Evolutionary conservation across 257 asterid genomes (phyloP).

Genomic region (Rubia yunnanensis): DNA sequence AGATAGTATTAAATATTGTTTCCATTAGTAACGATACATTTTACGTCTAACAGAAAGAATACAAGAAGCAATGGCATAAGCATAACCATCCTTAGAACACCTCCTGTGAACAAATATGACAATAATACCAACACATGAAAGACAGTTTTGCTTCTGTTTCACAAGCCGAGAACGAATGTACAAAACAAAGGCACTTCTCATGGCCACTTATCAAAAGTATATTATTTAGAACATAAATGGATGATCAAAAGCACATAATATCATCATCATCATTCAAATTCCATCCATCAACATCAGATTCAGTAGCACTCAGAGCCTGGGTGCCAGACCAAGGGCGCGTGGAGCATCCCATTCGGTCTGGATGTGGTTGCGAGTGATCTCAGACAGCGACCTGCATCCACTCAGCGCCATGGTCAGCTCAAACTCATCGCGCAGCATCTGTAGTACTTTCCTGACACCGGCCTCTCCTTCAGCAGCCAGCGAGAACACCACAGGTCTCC

Average conservation of each 20-base stretch:
- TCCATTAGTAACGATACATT: too few relatives aligned
- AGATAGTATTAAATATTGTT: too few relatives aligned
- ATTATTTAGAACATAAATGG: slow-evolving; percentile 20
- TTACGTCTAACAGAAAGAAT: too few relatives aligned
- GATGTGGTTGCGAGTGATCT: slow-evolving; percentile 82
- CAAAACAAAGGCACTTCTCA: slow-evolving; percentile 8
- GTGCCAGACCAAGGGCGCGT: slow-evolving; percentile 29
- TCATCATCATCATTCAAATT: slow-evolving; percentile 9
- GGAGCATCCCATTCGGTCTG: slow-evolving; percentile 74
- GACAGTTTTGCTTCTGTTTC: not conserved
- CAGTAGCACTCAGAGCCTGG: slow-evolving; percentile 40
- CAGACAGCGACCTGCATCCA: slow-evolving; percentile 66
- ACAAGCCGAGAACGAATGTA: slow-evolving; percentile 17
- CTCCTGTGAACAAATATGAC: too few relatives aligned
- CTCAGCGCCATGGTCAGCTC: slow-evolving; percentile 95
- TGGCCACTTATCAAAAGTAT: slow-evolving; percentile 15
- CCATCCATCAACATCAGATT: not conserved
- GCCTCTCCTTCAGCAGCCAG: slow-evolving; percentile 93
- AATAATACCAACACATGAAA: not conserved
- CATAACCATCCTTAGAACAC: too few relatives aligned
- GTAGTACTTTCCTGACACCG: slow-evolving; percentile 72
- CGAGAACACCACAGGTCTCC: slow-evolving; percentile 84
- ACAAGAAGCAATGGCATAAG: too few relatives aligned
- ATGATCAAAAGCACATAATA: slow-evolving; percentile 13
- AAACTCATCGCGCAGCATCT: slow-evolving; percentile 84